Evolutionary conservation across 306 rosid genomes (phyloP), one percentile per base, ranked within the genome.

Genomic region (Trichosanthes cucumerina): DNA sequence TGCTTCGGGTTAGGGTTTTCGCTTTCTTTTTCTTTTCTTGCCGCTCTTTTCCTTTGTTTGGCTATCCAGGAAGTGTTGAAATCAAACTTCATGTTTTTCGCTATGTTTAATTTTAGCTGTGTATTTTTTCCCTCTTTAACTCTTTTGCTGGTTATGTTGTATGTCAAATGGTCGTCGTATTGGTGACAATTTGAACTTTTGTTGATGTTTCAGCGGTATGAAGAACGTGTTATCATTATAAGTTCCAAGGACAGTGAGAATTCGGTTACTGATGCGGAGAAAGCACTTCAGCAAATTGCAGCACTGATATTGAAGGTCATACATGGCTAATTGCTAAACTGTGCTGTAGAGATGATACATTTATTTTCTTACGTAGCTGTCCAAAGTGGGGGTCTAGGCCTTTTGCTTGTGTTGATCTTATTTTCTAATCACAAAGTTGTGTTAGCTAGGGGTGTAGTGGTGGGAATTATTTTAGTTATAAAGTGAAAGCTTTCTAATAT

Each of bases 151-250:
- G 75, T 41, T 69, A 13, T 68, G 26, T 39, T 68, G 24, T 9
- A 65, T 65, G 15, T 36, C 72, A 33, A 8, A 65, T 41, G 33
- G 49, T 31, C 50, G 77, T 41, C 39, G 58, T 79, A 39, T 46
- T 79, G 54, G 6, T 60, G 28, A 58, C 5, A 14, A 38, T 43
- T 36, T 53, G 23, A n/a, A 47, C 4, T 34, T 70, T 43, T 36
- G 4, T 23, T 16, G 13, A 43, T 65, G 31, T 72, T 83, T 87
- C 87, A 94, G 98, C 87, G 94, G 62, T 89, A 94, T 69, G 98
- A 94, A 86, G 98, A 94, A 78, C 93, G 98, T 39, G 98, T 94
- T 81, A 92, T 94, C 80, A 92, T 94, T 75, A 87, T 92, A 81
- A 94, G 97, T 77, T 92, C 97, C 5, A 92, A 90, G 86, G 92